These are phyloP conservation scores for Candida silvatica DNA, from an alignment of 805 yeast species.

Conservation along the genomic window DNA sequence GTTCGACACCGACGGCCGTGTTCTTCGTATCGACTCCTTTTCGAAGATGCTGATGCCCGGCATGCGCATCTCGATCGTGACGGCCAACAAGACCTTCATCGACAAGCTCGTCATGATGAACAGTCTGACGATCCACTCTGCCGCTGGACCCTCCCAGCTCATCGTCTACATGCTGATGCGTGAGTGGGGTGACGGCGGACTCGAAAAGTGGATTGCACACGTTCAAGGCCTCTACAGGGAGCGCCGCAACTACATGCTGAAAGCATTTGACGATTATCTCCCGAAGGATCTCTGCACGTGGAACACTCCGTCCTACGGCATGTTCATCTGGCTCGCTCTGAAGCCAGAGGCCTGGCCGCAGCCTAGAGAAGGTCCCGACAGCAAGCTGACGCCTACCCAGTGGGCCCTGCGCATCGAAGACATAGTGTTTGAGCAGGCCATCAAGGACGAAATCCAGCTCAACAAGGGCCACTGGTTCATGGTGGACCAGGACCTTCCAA, in stretches of 20 bases:
- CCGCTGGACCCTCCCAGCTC: conserved; percentile 70
- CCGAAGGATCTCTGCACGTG: conserved; percentile 34
- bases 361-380: conserved; percentile 33
- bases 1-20: conserved; percentile 73
- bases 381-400: conserved; percentile 27
- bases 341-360: conserved; percentile 30
- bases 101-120: conserved; percentile 46
- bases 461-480: conserved; percentile 28
- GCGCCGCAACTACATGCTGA: conserved; percentile 53
- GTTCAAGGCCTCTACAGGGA: conserved; percentile 53
- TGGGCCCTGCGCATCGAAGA: conserved; percentile 25
- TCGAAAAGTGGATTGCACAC: conserved; percentile 61
- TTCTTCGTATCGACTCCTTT: conserved; percentile 70
- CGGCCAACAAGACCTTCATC: conserved; percentile 49
- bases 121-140: conserved; percentile 65
- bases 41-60: conserved; percentile 80
- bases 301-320: conserved; percentile 35
- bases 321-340: conserved; percentile 34
- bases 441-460: conserved; percentile 17
- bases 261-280: conserved; percentile 37
- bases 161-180: conserved; percentile 48
- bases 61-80: conserved; percentile 62
- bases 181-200: conserved; percentile 55
- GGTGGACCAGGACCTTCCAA: conserved; percentile 14
- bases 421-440: conserved; percentile 15